Conservation (phyloP, 805 yeast genomes). For the Sugiyamaella floridensis region DNA sequence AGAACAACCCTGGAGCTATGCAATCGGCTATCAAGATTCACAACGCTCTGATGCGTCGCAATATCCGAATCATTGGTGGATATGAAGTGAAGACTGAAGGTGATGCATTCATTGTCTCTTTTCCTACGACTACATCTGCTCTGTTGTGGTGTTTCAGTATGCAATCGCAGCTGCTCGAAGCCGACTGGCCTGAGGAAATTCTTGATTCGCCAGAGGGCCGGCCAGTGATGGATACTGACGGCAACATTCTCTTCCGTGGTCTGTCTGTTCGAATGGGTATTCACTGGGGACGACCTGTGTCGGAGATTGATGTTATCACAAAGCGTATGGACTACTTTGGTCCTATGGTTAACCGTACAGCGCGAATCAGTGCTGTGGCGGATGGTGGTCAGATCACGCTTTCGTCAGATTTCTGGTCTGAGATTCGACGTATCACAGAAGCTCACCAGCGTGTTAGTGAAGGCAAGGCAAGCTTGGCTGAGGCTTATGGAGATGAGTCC, state of each 20-base stretch:
- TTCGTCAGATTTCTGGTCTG: constrained; percentile 73
- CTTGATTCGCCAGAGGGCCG: constrained; percentile 78
- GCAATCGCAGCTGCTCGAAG: constrained; percentile 71
- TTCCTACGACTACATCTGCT: constrained; percentile 87
- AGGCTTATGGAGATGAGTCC: constrained; percentile 38
- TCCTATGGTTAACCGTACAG: constrained; percentile 94
- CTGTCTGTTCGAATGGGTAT: constrained; percentile 95
- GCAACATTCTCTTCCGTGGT: constrained; percentile 69
- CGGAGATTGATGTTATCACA: constrained; percentile 90
- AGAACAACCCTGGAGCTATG: constrained; percentile 87
- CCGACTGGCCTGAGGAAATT: constrained; percentile 95
- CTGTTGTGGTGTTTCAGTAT: constrained; percentile 91
- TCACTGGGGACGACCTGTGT: constrained; percentile 97
- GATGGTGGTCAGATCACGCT: constrained; percentile 97
- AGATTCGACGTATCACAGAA: constrained; percentile 42
- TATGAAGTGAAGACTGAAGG: constrained; percentile 99
- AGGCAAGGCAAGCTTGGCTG: constrained; percentile 28
- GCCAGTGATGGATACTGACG: constrained; percentile 58
- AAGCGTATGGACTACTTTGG: constrained; percentile 98
- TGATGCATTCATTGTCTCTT: constrained; percentile 97
- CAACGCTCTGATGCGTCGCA: constrained; percentile 90
- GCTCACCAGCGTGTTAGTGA: constrained; percentile 30
- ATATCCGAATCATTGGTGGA: constrained; percentile 87
- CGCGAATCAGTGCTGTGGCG: constrained; percentile 89
- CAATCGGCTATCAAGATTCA: constrained; percentile 93